These are phyloP conservation scores for Hypomontagnella monticulosa DNA, from an alignment of 495 filamentous ascomycete species.

Conservation along the genomic window DNA sequence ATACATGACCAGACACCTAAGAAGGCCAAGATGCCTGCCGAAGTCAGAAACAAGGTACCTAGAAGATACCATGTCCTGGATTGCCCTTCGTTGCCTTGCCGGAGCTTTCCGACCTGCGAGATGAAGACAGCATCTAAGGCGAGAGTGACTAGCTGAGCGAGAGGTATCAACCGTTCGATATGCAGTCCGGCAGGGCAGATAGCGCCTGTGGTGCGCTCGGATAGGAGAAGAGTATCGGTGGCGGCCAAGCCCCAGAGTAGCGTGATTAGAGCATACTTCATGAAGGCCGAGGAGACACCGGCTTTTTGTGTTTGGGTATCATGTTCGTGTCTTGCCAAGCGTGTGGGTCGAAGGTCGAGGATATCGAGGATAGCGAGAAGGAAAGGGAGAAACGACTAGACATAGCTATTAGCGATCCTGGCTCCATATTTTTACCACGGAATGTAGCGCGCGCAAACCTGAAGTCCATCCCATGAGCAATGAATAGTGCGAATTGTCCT, in stretches of 20 bases:
- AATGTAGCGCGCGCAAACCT: constrained; percentile 31
- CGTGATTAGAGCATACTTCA: constrained; percentile 32
- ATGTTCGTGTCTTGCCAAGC: constrained; percentile 27
- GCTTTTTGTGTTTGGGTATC: constrained; percentile 11
- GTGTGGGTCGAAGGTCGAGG: constrained; percentile 22
- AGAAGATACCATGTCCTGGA: constrained; percentile 28
- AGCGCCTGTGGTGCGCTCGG: constrained; percentile 37
- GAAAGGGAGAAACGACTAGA: constrained; percentile 41
- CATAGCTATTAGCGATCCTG: constrained; percentile 1
- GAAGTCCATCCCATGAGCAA: constrained; percentile 46
- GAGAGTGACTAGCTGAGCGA: constrained; percentile 38
- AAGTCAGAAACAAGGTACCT: constrained; percentile 26
- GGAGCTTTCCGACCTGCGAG: constrained; percentile 30
- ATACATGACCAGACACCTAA: constrained; percentile 39
- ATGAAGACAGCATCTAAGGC: constrained; percentile 37
- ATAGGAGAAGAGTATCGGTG: constrained; percentile 34
- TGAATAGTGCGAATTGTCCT: constrained; percentile 43
- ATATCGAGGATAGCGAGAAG: constrained; percentile 32
- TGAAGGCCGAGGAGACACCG: constrained; percentile 6
- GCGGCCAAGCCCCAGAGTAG: constrained; percentile 42
- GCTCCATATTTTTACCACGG: neutral
- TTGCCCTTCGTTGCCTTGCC: constrained; percentile 26
- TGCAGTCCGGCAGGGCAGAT: constrained; percentile 37
- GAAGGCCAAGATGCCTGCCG: constrained; percentile 38
- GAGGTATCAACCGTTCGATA: constrained; percentile 39